phyloP scores from a whole-genome alignment of 768 basidiomycete genomes.

The Cystofilobasidium bisporidii region DNA sequence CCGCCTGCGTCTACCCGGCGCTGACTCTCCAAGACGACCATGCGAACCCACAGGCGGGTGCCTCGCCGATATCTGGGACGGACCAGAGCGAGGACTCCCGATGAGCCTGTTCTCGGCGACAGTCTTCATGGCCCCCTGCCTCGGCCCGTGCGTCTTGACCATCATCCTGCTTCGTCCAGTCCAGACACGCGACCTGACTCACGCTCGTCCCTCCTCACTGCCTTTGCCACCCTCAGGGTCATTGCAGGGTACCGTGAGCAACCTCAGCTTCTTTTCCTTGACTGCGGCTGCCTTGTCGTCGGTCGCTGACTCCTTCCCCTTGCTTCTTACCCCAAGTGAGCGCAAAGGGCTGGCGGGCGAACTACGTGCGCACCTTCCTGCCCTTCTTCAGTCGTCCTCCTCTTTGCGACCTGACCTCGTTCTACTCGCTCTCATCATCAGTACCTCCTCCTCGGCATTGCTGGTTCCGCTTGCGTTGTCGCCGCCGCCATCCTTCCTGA shows the following conservation, averaged over 20 bases:
- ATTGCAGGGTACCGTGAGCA: slow-evolving; percentile 2
- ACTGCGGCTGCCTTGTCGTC: too few relatives aligned
- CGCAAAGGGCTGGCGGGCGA: slow-evolving; percentile 7
- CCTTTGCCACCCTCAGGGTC: not conserved
- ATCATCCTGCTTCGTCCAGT: too few relatives aligned
- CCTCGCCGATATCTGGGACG: slow-evolving; percentile 33
- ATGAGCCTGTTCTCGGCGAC: slow-evolving; percentile 37
- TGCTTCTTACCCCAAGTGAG: not conserved
- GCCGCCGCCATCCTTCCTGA: slow-evolving; percentile 10
- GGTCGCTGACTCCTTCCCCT: too few relatives aligned
- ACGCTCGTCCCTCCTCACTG: too few relatives aligned
- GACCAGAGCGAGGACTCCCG: slow-evolving; percentile 36
- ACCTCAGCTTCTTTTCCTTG: too few relatives aligned
- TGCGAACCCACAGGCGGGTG: slow-evolving; percentile 1
- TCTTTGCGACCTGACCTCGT: too few relatives aligned
- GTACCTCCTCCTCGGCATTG: slow-evolving; percentile 9
- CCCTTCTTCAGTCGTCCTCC: too few relatives aligned
- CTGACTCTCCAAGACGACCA: too few relatives aligned
- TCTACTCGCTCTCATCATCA: too few relatives aligned
- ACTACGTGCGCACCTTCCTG: not conserved
- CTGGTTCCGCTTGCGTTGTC: not conserved
- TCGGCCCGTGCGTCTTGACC: too few relatives aligned
- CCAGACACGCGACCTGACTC: too few relatives aligned
- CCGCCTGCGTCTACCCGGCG: too few relatives aligned
- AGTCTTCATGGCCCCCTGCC: slow-evolving; percentile 29